These are phyloP conservation scores for Graphilbum ipis-grandicollis DNA, from an alignment of 2,329 filamentous ascomycete species.

Conservation along the genomic window DNA sequence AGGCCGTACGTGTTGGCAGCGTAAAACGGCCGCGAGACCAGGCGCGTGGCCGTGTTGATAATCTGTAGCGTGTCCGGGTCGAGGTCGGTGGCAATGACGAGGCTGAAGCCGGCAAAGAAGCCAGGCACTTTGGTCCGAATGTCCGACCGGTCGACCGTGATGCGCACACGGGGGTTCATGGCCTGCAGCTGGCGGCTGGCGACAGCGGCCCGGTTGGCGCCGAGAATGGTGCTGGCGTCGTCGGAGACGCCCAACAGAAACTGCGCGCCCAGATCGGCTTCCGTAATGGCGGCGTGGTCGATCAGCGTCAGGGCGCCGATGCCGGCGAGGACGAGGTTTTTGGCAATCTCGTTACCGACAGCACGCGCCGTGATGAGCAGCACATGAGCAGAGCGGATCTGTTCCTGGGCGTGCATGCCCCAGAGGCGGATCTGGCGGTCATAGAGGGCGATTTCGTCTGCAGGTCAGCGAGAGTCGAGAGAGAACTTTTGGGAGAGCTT, in stretches of 20 bases:
- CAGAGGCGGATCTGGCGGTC: conserved; percentile 94
- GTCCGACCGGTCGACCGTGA: conserved; percentile 52
- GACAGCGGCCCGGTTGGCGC: conserved; percentile 71
- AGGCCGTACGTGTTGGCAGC: conserved; percentile 74
- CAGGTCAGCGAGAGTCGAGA: no score
- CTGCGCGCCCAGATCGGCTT: conserved; percentile 64
- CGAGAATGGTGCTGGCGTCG: conserved; percentile 51
- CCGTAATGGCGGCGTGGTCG: conserved; percentile 58
- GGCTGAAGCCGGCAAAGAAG: conserved; percentile 66
- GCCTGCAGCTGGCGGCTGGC: conserved; percentile 62
- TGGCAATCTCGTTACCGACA: conserved; percentile 85
- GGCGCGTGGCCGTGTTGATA: conserved; percentile 74
- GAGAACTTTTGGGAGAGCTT: no score
- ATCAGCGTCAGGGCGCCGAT: conserved; percentile 80
- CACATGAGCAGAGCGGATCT: conserved; percentile 76
- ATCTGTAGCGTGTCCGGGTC: conserved; percentile 55
- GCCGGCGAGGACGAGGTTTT: conserved; percentile 90
- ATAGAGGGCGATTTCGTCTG: conserved; percentile 92
- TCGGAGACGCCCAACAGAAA: conserved; percentile 81
- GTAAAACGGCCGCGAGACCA: conserved; percentile 71
- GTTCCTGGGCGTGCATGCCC: conserved; percentile 90
- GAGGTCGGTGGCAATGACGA: conserved; percentile 81
- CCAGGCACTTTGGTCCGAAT: conserved; percentile 50
- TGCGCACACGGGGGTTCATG: conserved; percentile 74
- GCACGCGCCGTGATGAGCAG: conserved; percentile 78